Evolutionary conservation across 306 rosid genomes (phyloP).

Genomic region (Begonia peltatifolia): DNA sequence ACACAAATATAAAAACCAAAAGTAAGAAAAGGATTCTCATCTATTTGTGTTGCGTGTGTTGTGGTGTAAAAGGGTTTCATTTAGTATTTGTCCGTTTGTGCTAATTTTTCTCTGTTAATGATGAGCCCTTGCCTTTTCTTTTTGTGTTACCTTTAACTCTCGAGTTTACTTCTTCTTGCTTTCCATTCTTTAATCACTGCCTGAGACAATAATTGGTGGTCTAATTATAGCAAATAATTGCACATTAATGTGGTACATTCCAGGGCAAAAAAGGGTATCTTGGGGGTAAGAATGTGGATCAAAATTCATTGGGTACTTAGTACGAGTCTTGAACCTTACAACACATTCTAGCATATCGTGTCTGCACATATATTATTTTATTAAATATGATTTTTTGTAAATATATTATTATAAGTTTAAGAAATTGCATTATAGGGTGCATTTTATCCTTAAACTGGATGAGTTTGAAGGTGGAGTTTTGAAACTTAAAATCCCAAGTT

Average conservation of each 20-base stretch:
- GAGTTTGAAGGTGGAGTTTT: no score
- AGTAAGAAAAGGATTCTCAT: conserved; percentile 25
- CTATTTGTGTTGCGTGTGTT: conserved; percentile 29
- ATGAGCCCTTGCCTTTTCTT: conserved; percentile 23
- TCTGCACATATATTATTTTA: no score
- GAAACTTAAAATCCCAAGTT: no score
- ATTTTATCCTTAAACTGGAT: no score
- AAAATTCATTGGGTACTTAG: conserved; percentile 8
- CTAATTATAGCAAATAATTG: conserved; percentile 36
- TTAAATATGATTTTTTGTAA: no score
- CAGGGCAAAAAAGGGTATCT: conserved; percentile 7
- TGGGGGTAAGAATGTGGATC: neutral
- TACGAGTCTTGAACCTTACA: no score
- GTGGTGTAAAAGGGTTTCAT: conserved; percentile 48
- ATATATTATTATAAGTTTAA: no score
- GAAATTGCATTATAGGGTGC: no score
- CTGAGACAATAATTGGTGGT: conserved; percentile 19
- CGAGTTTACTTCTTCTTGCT: conserved; percentile 28
- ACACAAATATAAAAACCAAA: no score
- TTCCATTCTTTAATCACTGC: conserved; percentile 13
- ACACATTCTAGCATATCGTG: no score
- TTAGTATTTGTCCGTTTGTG: conserved; percentile 47
- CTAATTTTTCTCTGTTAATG: conserved; percentile 58
- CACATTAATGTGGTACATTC: conserved; percentile 57
- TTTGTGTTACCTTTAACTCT: conserved; percentile 11